Percentiles rank a stretch among this genome's conserved stretches.
Conservation (phyloP, 2,329 filamentous ascomycete genomes). For the Neonectria faginata region DNA sequence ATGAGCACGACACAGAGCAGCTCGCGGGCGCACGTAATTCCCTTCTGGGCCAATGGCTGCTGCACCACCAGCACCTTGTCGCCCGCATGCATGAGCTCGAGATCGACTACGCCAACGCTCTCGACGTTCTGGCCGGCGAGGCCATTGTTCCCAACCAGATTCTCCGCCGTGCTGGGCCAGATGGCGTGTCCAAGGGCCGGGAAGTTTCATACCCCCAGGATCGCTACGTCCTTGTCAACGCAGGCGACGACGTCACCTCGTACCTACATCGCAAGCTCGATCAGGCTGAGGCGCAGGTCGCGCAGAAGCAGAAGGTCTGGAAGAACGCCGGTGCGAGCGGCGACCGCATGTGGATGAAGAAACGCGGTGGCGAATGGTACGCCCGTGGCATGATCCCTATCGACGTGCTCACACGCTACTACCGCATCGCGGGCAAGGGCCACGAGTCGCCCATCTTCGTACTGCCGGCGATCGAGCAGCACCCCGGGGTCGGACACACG, state of each 20-base stretch:
- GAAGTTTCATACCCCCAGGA: constrained; percentile 67
- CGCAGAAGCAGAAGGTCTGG: constrained; percentile 51
- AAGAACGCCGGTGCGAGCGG: constrained; percentile 55
- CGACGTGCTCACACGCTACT: constrained; percentile 64
- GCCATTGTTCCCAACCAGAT: constrained; percentile 64
- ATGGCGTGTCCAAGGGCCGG: constrained; percentile 61
- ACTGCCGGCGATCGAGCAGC: constrained; percentile 61
- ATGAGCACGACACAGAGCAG: constrained; percentile 49
- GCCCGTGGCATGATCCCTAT: constrained; percentile 61
- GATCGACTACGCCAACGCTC: constrained; percentile 61
- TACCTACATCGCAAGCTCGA: constrained; percentile 62
- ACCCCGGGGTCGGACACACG: constrained; percentile 59
- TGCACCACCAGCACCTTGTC: constrained; percentile 65
- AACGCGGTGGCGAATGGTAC: constrained; percentile 47
- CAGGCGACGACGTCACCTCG: constrained; percentile 62
- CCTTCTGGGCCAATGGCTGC: constrained; percentile 68
- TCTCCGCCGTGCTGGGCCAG: constrained; percentile 64
- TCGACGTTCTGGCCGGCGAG: constrained; percentile 63
- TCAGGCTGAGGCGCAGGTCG: constrained; percentile 56
- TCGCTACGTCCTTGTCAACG: constrained; percentile 66
- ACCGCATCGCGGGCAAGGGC: constrained; percentile 60
- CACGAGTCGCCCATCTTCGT: constrained; percentile 62
- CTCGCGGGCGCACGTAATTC: constrained; percentile 60
- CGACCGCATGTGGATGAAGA: constrained; percentile 50
- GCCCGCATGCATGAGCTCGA: constrained; percentile 69